Evolutionary conservation across 768 basidiomycete genomes (phyloP).

Genomic region (Hydnomerulius pinastri): DNA sequence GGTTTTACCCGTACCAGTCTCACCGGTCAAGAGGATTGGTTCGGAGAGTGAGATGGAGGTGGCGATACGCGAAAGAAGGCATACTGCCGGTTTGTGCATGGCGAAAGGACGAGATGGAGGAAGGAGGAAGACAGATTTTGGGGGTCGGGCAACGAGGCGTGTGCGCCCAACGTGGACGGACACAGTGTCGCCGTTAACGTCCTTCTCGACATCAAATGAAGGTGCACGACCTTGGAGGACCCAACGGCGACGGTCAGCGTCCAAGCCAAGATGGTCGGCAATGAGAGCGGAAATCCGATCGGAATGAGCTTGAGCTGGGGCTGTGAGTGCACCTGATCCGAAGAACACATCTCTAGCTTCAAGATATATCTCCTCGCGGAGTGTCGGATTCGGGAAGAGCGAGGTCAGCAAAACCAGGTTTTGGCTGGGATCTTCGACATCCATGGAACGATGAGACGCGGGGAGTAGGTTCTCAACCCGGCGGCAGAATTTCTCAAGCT

Average conservation of each 20-base stretch:
- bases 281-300: conserved; percentile 54
- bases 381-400: conserved; percentile 66
- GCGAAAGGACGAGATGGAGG: conserved; percentile 68
- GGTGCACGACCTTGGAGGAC: conserved; percentile 67
- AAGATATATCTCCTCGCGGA: conserved; percentile 87
- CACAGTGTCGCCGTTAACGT: conserved; percentile 59
- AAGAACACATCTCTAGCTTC: conserved; percentile 94
- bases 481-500: conserved; percentile 81
- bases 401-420: conserved; percentile 37
- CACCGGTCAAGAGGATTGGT: conserved; percentile 90
- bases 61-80: conserved; percentile 78
- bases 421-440: conserved; percentile 30
- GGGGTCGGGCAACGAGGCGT: conserved; percentile 50
- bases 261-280: conserved; percentile 64
- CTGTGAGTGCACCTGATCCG: conserved; percentile 60
- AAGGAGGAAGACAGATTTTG: conserved; percentile 35
- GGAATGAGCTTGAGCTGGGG: conserved; percentile 50
- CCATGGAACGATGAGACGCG: conserved; percentile 43
- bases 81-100: conserved; percentile 81
- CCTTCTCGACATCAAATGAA: conserved; percentile 65
- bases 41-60: conserved; percentile 72
- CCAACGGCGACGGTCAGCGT: conserved; percentile 71
- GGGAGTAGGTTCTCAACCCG: conserved; percentile 69
- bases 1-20: conserved; percentile 99
- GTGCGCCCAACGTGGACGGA: conserved; percentile 65